A percentile compares a stretch with the other conserved stretches of the same genome.
These are phyloP conservation scores for Lasiodiplodia sp. DNA, from an alignment of 2,329 filamentous ascomycete species.

Conservation along the genomic window DNA sequence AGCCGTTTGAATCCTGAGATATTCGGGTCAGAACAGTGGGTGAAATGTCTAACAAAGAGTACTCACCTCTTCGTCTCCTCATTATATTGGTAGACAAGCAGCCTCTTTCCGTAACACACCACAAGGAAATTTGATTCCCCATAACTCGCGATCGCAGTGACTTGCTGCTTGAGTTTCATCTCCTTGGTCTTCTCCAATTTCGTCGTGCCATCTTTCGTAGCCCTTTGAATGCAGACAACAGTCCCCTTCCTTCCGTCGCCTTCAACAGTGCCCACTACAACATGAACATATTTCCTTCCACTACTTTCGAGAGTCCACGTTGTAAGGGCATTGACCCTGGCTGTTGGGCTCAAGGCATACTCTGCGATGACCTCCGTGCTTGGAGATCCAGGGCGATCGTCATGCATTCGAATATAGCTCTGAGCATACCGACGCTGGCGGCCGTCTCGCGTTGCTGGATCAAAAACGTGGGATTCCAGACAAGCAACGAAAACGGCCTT, in stretches of 20 bases:
- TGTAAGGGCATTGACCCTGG: constrained; percentile 66
- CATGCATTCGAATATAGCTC: constrained; percentile 25
- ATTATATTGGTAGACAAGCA: constrained; percentile 43
- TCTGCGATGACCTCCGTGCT: constrained; percentile 50
- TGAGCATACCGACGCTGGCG: constrained; percentile 11
- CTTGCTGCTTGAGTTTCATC: constrained; percentile 40
- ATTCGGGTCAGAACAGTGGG: neutral
- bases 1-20: constrained; percentile 4
- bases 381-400: constrained; percentile 3
- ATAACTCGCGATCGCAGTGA: constrained; percentile 43
- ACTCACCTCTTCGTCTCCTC: constrained; percentile 30
- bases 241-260: constrained; percentile 53
- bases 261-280: constrained; percentile 63
- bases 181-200: constrained; percentile 55
- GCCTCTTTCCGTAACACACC: constrained; percentile 38
- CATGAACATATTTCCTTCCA: constrained; percentile 66
- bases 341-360: constrained; percentile 62
- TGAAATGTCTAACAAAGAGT: neutral
- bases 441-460: constrained; percentile 4
- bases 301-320: constrained; percentile 68
- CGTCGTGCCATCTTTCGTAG: neutral
- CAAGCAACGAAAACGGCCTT: constrained; percentile 22
- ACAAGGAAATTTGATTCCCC: constrained; percentile 35
- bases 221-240: constrained; percentile 49
- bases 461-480: constrained; percentile 14